Evolutionary conservation across 176 grass and related monocot species (phyloP).

Genomic region (Oryza longistaminata): DNA sequence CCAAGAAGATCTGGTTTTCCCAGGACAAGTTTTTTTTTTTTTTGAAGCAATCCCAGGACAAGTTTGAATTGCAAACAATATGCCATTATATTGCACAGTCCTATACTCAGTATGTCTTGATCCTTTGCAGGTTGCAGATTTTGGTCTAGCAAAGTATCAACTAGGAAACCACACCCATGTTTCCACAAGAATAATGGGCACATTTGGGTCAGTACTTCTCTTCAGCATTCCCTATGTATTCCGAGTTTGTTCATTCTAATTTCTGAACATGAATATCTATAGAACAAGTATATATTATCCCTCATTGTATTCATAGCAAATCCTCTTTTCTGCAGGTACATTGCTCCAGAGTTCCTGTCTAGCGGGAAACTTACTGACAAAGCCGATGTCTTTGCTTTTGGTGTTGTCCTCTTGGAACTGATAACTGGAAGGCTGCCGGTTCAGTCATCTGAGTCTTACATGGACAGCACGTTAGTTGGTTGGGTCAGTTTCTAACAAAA

Average conservation of each 20-base stretch:
- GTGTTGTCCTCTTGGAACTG: constrained; percentile 55
- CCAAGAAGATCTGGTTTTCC: background rate
- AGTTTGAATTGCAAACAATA: no score
- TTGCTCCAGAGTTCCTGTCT: constrained; percentile 55
- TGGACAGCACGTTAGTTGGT: constrained; percentile 58
- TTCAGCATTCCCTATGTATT: background rate
- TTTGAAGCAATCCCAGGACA: background rate
- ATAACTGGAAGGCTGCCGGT: constrained; percentile 51
- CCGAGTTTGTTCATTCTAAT: background rate
- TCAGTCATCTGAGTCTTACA: constrained; percentile 48
- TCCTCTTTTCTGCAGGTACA: constrained; percentile 32
- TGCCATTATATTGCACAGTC: background rate
- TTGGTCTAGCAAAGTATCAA: constrained; percentile 62
- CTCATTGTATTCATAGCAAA: background rate
- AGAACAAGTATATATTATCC: background rate
- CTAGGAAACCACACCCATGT: constrained; percentile 50
- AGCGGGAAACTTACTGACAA: constrained; percentile 57
- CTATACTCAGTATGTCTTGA: background rate
- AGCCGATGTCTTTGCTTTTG: constrained; percentile 56
- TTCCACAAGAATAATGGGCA: constrained; percentile 68
- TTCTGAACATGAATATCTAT: background rate
- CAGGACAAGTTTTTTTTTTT: background rate
- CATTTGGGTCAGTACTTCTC: constrained; percentile 44
- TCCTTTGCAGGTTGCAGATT: constrained; percentile 55
- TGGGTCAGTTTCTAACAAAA: constrained; percentile 36